These are phyloP conservation scores for Takashimella tepidaria DNA, from an alignment of 1,284 basidiomycete genomes.

Conservation along the genomic window DNA sequence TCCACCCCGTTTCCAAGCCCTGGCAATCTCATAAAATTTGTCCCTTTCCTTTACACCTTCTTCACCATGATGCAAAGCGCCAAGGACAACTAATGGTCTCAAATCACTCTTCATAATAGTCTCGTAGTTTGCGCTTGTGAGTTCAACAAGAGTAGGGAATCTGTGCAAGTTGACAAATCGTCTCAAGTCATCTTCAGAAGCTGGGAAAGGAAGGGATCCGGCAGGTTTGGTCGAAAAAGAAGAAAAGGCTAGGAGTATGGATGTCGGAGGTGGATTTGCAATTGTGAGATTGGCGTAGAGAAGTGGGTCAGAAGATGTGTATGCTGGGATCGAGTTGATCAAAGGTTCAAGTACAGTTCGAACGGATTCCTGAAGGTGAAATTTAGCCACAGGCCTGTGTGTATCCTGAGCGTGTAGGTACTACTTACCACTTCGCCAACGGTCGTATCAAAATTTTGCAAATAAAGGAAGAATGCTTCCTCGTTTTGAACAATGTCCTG, in stretches of 20 bases:
- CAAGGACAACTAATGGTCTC: constrained; percentile 70
- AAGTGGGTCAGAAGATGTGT: constrained; percentile 50
- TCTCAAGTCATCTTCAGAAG: constrained; percentile 24
- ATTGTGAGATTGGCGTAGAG: constrained; percentile 53
- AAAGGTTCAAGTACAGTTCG: constrained; percentile 56
- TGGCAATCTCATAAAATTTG: constrained; percentile 56
- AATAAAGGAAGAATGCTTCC: constrained; percentile 66
- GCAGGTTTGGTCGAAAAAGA: constrained; percentile 50
- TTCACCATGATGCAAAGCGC: constrained; percentile 44
- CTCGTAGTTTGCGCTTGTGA: constrained; percentile 69
- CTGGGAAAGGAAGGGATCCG: constrained; percentile 36
- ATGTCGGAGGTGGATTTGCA: constrained; percentile 51
- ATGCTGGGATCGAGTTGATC: constrained; percentile 65
- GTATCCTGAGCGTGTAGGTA: too few species aligned
- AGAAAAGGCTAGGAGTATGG: constrained; percentile 70
- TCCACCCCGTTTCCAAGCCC: constrained; percentile 57
- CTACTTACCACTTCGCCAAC: constrained; percentile 43
- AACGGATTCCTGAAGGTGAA: constrained; percentile 52
- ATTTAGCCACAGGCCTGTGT: too few species aligned
- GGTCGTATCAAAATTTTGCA: constrained; percentile 54
- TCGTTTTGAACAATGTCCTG: constrained; percentile 54
- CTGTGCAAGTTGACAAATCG: constrained; percentile 63
- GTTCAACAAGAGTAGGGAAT: constrained; percentile 63
- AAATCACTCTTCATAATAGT: constrained; percentile 70
- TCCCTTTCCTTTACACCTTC: constrained; percentile 51